A percentile compares a stretch with the other conserved stretches of the same genome.
phyloP scores from a whole-genome alignment of 768 basidiomycete species.

The Arthromyces matolae region DNA sequence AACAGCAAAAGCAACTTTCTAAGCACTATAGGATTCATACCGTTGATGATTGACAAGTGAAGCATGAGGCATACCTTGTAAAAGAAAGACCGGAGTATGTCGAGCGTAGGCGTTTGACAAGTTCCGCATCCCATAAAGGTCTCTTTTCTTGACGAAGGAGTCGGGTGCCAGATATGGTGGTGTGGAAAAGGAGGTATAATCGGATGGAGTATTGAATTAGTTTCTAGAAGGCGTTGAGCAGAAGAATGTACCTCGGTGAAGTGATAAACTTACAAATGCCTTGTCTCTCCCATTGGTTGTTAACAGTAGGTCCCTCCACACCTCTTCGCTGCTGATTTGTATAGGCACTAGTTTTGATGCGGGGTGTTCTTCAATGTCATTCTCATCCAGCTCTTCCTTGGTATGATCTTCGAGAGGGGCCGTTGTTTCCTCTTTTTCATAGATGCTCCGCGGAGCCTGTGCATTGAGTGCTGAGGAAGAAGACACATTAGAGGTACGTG shows the following conservation, averaged over 20 bases:
- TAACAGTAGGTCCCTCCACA: constrained; percentile 78
- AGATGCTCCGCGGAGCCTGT: constrained; percentile 36
- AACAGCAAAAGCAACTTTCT: constrained; percentile 81
- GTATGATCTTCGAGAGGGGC: constrained; percentile 28
- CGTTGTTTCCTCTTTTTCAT: constrained; percentile 42
- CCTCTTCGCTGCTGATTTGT: constrained; percentile 57
- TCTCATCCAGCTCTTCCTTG: constrained; percentile 36
- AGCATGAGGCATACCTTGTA: constrained; percentile 46
- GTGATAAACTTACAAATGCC: constrained; percentile 61
- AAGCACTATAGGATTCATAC: constrained; percentile 25
- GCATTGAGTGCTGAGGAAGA: constrained; percentile 31
- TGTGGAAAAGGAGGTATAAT: constrained; percentile 70
- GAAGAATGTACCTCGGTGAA: background rate
- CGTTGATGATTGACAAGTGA: background rate
- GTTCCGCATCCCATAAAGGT: constrained; percentile 50
- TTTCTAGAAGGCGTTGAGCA: constrained; percentile 50
- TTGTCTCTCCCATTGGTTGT: constrained; percentile 83
- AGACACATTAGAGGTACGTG: constrained; percentile 50
- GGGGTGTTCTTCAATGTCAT: constrained; percentile 43
- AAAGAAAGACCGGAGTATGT: constrained; percentile 70
- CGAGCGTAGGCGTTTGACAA: constrained; percentile 57
- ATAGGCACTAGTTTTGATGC: constrained; percentile 42
- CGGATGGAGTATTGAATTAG: constrained; percentile 80
- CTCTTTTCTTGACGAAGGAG: constrained; percentile 45
- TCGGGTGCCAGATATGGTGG: constrained; percentile 40